Base-by-base conservation (phyloP, 2,329 filamentous ascomycete species). In the Botryotinia narcissicola region DNA sequence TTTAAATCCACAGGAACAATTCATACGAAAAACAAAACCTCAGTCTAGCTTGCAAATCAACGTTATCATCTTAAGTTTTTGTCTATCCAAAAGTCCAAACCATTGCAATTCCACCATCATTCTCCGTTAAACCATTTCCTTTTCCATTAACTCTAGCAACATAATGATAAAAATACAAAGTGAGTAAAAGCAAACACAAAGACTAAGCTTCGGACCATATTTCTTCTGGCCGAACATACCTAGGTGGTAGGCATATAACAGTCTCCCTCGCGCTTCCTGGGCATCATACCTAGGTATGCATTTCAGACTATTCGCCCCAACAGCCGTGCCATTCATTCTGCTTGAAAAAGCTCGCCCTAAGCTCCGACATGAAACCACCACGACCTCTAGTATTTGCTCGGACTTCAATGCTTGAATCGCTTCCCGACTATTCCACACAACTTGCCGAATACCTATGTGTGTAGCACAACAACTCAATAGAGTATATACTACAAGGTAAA, bases 71-170 rank as follows among this genome's bases (percentile, higher is more conserved):
- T 20, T 22, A 35, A 46, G 46, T n/a, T 44, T 72, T 72, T 60
- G 62, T 72, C 71, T 72, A 72, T 59, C 71, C 42, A 71, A 62
- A 62, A 42, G 51, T 42, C 42, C 71, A 68, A 57, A 40, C 54
- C 51, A 72, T 72, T 72, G 67, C 48, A 68, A 40, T 29, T 71
- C 59, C 59, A 37, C 48, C 51, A 18, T 57, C 51, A 57, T 69
- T 57, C 16, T 54, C 62, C 29, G 32, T 35, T 57, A 18, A 54
- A 57, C 51, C 51, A 29, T 37, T 44, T 54, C 18, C 37, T n/a
- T 62, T 46, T 37, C 68, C 66, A 70, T 62, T 44, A 63, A 70
- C 57, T 73, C 44, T 73, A 70, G 57, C 51, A 61, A 63, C 54
- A 57, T 54, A 18, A 57, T 29, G n/a, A 57, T 57, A 57, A 57